Percentiles rank a stretch among this genome's conserved stretches.
Evolutionary conservation across 2,329 filamentous ascomycete species (phyloP).

Genomic region (Lasiodiplodia sp.): DNA sequence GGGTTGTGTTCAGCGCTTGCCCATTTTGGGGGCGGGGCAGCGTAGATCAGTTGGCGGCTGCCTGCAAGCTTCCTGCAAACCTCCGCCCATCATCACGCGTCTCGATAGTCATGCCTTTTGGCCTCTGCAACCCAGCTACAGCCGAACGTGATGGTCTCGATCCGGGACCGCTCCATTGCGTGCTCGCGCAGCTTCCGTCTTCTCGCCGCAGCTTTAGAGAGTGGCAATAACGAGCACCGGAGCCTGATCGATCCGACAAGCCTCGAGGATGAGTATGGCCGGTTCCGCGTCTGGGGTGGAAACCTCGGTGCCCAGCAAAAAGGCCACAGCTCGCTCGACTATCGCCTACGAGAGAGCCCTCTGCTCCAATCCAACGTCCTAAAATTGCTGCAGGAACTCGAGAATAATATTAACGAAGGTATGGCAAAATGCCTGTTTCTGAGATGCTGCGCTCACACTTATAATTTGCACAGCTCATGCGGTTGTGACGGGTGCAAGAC

Average conservation of each 20-base stretch:
- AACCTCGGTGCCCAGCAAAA: slow-evolving; percentile 47
- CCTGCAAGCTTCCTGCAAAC: background rate
- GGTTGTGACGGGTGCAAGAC: slow-evolving; percentile 39
- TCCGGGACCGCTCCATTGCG: slow-evolving; percentile 41
- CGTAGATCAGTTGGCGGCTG: background rate
- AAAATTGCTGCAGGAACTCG: slow-evolving; percentile 44
- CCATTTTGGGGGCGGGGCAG: slow-evolving; percentile 2
- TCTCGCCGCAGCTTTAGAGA: slow-evolving; percentile 36
- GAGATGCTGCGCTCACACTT: too few relatives aligned
- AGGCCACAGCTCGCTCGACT: slow-evolving; percentile 47
- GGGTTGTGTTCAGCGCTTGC: background rate
- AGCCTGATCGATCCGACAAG: slow-evolving; percentile 38
- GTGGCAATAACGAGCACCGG: slow-evolving; percentile 31
- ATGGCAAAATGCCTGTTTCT: too few relatives aligned
- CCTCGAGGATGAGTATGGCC: slow-evolving; percentile 47
- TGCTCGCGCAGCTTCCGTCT: slow-evolving; percentile 42
- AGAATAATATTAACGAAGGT: slow-evolving; percentile 39
- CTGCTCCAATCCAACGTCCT: slow-evolving; percentile 43
- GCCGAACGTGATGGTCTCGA: slow-evolving; percentile 32
- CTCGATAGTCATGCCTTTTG: background rate
- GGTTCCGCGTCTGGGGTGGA: slow-evolving; percentile 46
- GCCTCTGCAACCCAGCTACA: too few relatives aligned
- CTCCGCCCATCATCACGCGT: background rate
- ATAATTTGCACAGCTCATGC: slow-evolving; percentile 33
- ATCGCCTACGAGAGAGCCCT: slow-evolving; percentile 46